Conservation (phyloP, 2,329 filamentous ascomycete genomes). For the Beauveria medogensis region DNA sequence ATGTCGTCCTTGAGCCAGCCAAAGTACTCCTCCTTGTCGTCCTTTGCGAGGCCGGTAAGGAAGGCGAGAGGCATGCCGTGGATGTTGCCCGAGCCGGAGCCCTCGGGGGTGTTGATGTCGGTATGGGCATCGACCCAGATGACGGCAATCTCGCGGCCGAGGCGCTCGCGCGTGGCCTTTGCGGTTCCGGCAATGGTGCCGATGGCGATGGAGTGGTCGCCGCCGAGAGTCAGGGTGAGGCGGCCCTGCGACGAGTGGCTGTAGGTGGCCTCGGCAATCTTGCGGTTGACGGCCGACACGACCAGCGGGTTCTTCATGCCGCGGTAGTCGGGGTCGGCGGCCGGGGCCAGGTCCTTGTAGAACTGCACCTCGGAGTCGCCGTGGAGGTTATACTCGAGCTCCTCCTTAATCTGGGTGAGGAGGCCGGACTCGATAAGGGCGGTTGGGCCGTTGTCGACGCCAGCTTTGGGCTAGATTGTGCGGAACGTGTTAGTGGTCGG, state of each 20-base stretch:
- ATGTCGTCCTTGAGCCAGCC: conserved; percentile 79
- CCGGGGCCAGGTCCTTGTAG: conserved; percentile 68
- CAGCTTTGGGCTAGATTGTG: conserved; percentile 68
- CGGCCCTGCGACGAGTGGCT: conserved; percentile 73
- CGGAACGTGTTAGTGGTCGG: conserved; percentile 10
- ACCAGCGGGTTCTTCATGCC: conserved; percentile 90
- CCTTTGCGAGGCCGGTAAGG: conserved; percentile 73
- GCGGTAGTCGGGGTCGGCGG: conserved; percentile 68
- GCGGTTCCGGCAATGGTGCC: conserved; percentile 84
- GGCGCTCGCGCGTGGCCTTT: conserved; percentile 74
- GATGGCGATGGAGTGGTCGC: conserved; percentile 94
- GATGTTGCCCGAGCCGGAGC: conserved; percentile 82
- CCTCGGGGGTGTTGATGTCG: conserved; percentile 95
- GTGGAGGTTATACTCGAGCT: conserved; percentile 81
- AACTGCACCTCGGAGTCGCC: conserved; percentile 76
- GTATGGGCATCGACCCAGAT: conserved; percentile 99
- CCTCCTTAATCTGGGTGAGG: conserved; percentile 70
- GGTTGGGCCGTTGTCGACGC: conserved; percentile 83
- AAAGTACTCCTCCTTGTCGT: conserved; percentile 71
- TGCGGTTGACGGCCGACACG: conserved; percentile 76
- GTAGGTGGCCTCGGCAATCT: conserved; percentile 80
- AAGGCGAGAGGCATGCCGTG: conserved; percentile 98
- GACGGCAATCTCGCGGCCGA: conserved; percentile 78
- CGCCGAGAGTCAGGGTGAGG: conserved; percentile 85
- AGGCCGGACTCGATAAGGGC: conserved; percentile 86